These are phyloP conservation scores for Lenzites betulinus DNA, from an alignment of 768 basidiomycete genomes.

Conservation along the genomic window DNA sequence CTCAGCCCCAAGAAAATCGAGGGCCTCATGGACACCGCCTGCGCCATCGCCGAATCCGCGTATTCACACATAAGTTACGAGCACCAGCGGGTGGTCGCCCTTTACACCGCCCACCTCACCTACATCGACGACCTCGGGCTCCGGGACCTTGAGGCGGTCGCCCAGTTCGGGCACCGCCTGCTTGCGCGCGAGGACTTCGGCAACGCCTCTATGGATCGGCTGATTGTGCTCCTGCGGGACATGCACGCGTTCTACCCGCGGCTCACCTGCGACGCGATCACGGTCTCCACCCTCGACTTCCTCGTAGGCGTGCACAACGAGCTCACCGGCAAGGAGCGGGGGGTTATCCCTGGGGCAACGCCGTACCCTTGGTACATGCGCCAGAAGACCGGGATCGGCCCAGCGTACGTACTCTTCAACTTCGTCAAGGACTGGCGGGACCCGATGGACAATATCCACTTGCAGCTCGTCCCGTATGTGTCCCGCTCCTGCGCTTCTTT, in stretches of 20 bases:
- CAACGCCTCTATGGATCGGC: slow-evolving; percentile 34
- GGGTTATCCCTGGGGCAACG: slow-evolving; percentile 25
- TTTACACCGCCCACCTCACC: slow-evolving; percentile 42
- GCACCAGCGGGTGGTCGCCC: slow-evolving; percentile 38
- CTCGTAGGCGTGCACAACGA: slow-evolving; percentile 38
- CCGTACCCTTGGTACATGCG: slow-evolving; percentile 31
- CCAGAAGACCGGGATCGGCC: slow-evolving; percentile 35
- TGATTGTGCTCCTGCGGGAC: slow-evolving; percentile 38
- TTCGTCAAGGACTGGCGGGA: slow-evolving; percentile 31
- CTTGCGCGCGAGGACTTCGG: slow-evolving; percentile 31
- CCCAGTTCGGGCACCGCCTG: slow-evolving; percentile 39
- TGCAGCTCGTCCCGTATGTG: slow-evolving; percentile 39
- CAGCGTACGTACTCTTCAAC: slow-evolving; percentile 38
- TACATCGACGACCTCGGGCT: slow-evolving; percentile 39
- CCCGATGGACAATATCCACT: slow-evolving; percentile 30
- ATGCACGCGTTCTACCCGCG: slow-evolving; percentile 31
- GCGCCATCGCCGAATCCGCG: slow-evolving; percentile 7
- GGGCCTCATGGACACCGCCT: not conserved
- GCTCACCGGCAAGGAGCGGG: slow-evolving; percentile 31
- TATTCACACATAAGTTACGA: slow-evolving; percentile 21
- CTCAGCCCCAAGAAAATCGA: not conserved
- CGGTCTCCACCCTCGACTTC: slow-evolving; percentile 38
- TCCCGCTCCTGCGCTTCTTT: not conserved
- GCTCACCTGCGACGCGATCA: slow-evolving; percentile 26
- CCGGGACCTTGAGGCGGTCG: slow-evolving; percentile 29